Percentiles rank a stretch among this genome's conserved stretches.
These are phyloP conservation scores for Aspergillus bombycis DNA, from an alignment of 2,329 filamentous ascomycete genomes.

Conservation along the genomic window DNA sequence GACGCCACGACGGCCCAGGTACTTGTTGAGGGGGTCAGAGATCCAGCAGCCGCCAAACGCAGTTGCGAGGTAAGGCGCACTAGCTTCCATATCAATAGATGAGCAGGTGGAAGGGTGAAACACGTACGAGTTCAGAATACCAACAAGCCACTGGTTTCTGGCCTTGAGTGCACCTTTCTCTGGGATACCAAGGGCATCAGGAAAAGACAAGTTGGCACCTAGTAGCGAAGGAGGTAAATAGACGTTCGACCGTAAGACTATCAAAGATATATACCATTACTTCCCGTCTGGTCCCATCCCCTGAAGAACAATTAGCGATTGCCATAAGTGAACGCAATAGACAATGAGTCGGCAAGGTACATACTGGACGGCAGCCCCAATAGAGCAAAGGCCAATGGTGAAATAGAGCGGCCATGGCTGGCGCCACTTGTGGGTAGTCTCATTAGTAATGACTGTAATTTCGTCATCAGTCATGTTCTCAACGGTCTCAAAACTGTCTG, in stretches of 20 bases:
- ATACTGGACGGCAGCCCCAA: conserved; percentile 56
- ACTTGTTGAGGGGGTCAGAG: conserved; percentile 65
- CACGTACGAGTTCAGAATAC: conserved; percentile 61
- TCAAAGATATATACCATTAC: conserved; percentile 27
- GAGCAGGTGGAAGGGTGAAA: conserved; percentile 38
- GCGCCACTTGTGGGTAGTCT: conserved; percentile 54
- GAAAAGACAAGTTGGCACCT: conserved; percentile 55
- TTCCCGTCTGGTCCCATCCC: conserved; percentile 39
- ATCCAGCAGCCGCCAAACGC: conserved; percentile 65
- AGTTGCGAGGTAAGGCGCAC: conserved; percentile 57
- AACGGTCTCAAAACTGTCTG: conserved; percentile 49
- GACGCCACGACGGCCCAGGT: conserved; percentile 62
- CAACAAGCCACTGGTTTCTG: conserved; percentile 63
- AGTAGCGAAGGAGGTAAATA: conserved; percentile 38
- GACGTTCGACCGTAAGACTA: neutral
- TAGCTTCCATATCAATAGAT: conserved; percentile 14
- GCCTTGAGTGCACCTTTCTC: conserved; percentile 43
- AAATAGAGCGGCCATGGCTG: conserved; percentile 54
- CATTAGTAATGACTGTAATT: conserved; percentile 46
- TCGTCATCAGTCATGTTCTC: conserved; percentile 49
- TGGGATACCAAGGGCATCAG: conserved; percentile 49
- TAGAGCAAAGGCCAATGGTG: conserved; percentile 56
- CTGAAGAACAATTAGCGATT: conserved; percentile 14
- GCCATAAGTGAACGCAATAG: neutral
- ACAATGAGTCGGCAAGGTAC: conserved; percentile 21